phyloP scores from a whole-genome alignment of 495 filamentous ascomycete species.

The Penicillium daleae region DNA sequence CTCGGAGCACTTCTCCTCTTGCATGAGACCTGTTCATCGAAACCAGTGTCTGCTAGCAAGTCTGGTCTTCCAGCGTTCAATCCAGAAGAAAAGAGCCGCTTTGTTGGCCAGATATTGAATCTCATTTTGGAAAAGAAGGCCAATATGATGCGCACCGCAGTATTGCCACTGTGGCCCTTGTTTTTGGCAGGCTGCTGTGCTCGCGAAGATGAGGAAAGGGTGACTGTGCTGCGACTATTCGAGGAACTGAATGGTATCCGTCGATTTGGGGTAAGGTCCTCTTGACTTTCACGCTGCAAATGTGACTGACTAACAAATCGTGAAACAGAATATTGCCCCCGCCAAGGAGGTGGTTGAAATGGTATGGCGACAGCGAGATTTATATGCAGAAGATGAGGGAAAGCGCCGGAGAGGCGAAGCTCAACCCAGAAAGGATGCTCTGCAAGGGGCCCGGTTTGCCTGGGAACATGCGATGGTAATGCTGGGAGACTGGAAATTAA shows the following conservation, averaged over 20 bases:
- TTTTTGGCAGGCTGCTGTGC: conserved; percentile 34
- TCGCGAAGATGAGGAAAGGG: conserved; percentile 24
- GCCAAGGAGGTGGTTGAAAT: conserved; percentile 35
- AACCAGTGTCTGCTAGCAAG: neutral
- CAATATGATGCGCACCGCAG: conserved; percentile 30
- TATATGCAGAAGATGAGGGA: conserved; percentile 29
- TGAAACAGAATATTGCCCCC: conserved; percentile 38
- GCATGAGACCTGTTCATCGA: conserved; percentile 25
- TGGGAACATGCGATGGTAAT: conserved; percentile 39
- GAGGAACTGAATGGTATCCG: conserved; percentile 18
- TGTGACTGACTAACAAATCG: neutral
- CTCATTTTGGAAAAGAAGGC: conserved; percentile 20
- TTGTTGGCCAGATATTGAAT: conserved; percentile 17
- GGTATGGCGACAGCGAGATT: conserved; percentile 30
- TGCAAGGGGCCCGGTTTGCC: conserved; percentile 28
- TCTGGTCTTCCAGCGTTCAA: neutral
- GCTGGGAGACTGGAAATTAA: conserved; percentile 32
- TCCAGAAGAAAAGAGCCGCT: conserved; percentile 14
- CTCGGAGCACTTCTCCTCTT: conserved; percentile 30
- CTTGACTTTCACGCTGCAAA: conserved; percentile 6
- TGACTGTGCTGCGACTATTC: conserved; percentile 27
- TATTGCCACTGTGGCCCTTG: conserved; percentile 30
- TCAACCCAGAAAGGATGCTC: conserved; percentile 2
- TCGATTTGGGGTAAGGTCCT: conserved; percentile 17
- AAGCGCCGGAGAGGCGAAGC: conserved; percentile 16